Evolutionary conservation across 2,329 filamentous ascomycete species (phyloP).

Genomic region (Pseudogymnoascus destructans): DNA sequence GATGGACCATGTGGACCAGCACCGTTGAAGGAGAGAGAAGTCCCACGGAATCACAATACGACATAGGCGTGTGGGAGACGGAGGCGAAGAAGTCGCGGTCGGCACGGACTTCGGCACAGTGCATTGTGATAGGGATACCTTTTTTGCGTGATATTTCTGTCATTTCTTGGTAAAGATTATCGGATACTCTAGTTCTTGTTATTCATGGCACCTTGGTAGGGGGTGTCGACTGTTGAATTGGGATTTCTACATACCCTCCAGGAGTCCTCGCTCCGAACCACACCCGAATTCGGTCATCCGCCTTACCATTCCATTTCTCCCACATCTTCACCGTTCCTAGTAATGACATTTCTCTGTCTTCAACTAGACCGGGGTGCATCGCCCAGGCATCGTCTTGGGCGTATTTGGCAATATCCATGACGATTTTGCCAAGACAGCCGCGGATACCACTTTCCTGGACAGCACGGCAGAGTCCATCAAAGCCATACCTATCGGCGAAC

Average conservation of each 20-base stretch:
- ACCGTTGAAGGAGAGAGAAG: slow-evolving; percentile 31
- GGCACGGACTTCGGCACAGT: slow-evolving; percentile 27
- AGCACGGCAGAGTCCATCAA: slow-evolving; percentile 31
- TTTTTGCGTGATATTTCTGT: slow-evolving; percentile 23
- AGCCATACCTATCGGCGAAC: slow-evolving; percentile 35
- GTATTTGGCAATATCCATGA: slow-evolving; percentile 33
- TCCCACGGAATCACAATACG: slow-evolving; percentile 29
- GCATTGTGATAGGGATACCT: slow-evolving; percentile 29
- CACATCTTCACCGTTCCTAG: slow-evolving; percentile 25
- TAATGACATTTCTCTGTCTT: slow-evolving; percentile 28
- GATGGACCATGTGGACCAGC: slow-evolving; percentile 38
- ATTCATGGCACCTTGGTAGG: neutral
- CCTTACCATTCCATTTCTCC: slow-evolving; percentile 27
- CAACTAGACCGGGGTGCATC: slow-evolving; percentile 32
- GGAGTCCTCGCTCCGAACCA: slow-evolving; percentile 30
- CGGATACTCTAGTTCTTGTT: slow-evolving; percentile 21
- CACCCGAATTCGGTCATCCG: slow-evolving; percentile 26
- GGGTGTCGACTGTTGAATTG: neutral
- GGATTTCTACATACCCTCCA: slow-evolving; percentile 22
- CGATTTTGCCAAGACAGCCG: slow-evolving; percentile 27
- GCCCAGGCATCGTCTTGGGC: slow-evolving; percentile 31
- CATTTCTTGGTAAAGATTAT: slow-evolving; percentile 27
- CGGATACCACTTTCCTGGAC: slow-evolving; percentile 34
- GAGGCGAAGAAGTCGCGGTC: slow-evolving; percentile 26
- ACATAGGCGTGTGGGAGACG: slow-evolving; percentile 29